Conservation (phyloP, 257 asterid genomes). For the Asclepias syriaca region DNA sequence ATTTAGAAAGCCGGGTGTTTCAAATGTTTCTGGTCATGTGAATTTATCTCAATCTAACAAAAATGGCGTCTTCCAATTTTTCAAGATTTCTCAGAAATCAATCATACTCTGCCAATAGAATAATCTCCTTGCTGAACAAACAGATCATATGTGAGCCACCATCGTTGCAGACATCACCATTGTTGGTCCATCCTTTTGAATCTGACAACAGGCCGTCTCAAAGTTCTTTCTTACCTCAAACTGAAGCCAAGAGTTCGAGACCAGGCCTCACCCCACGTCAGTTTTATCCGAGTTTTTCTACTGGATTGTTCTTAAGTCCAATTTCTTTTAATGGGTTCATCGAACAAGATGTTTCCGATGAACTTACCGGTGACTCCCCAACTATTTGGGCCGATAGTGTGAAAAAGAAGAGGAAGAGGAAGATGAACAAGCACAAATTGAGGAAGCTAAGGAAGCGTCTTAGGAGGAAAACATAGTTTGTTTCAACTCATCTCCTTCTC, state of each 20-base stretch:
- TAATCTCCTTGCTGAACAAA: conserved; percentile 27
- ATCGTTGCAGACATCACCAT: conserved; percentile 13
- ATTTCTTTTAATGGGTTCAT: conserved; percentile 19
- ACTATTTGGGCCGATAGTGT: conserved; percentile 72
- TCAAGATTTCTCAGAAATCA: conserved; percentile 43
- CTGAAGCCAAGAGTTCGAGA: conserved; percentile 18
- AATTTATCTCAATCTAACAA: not conserved
- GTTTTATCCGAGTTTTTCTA: conserved; percentile 51
- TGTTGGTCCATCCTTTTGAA: conserved; percentile 10
- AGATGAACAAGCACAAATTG: conserved; percentile 91
- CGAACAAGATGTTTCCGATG: not conserved
- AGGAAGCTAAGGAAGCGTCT: conserved; percentile 44
- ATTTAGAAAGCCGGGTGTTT: not conserved
- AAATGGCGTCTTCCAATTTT: conserved; percentile 44
- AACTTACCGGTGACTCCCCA: conserved; percentile 28
- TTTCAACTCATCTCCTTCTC: not conserved
- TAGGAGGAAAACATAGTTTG: conserved; percentile 52
- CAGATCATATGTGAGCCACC: conserved; percentile 13
- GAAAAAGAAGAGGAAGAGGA: conserved; percentile 89
- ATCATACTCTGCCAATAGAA: conserved; percentile 31
- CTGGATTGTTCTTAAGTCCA: conserved; percentile 46
- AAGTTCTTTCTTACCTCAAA: conserved; percentile 13
- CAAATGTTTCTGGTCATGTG: conserved; percentile 10
- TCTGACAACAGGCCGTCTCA: conserved; percentile 15
- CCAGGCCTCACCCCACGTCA: conserved; percentile 12